These are phyloP conservation scores for Hyaloscypha finlandica DNA, from an alignment of 495 filamentous ascomycete species.

Conservation along the genomic window DNA sequence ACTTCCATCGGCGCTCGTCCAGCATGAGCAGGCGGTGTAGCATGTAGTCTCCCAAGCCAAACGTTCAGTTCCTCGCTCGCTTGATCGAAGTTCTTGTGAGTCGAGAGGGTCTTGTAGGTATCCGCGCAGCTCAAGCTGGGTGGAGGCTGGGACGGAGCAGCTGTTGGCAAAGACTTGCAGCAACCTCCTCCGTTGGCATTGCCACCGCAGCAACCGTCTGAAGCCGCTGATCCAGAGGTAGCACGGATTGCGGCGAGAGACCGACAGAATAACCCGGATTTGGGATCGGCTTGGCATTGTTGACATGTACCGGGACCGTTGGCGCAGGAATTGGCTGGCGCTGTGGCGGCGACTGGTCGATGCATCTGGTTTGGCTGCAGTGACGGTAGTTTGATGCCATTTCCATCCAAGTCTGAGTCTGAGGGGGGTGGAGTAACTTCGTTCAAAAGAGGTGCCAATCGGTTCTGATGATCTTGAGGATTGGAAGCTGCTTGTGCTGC, in stretches of 20 bases:
- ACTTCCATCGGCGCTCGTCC: conserved; percentile 70
- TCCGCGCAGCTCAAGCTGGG: conserved; percentile 68
- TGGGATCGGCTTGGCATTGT: conserved; percentile 76
- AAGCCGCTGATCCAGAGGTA: conserved; percentile 42
- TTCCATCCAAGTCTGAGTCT: conserved; percentile 60
- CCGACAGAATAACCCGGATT: conserved; percentile 83
- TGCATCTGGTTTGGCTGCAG: conserved; percentile 36
- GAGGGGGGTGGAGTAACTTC: conserved; percentile 72
- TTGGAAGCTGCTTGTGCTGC: conserved; percentile 42
- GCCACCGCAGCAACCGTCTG: conserved; percentile 54
- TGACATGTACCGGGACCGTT: conserved; percentile 79
- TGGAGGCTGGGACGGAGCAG: conserved; percentile 27
- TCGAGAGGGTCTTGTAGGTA: conserved; percentile 77
- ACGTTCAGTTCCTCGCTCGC: conserved; percentile 73
- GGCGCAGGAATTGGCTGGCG: conserved; percentile 51
- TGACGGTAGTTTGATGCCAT: conserved; percentile 50
- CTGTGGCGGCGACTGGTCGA: conserved; percentile 30
- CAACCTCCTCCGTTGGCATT: conserved; percentile 52
- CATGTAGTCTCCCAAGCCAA: conserved; percentile 74
- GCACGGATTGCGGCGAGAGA: conserved; percentile 68
- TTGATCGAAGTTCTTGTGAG: conserved; percentile 76
- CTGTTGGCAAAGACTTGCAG: conserved; percentile 41
- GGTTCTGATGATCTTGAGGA: conserved; percentile 40
- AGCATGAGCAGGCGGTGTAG: conserved; percentile 46
- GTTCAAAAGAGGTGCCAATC: conserved; percentile 52